A percentile compares a stretch with the other conserved stretches of the same genome.
These are phyloP conservation scores for Orobanche coerulescens DNA, from an alignment of 257 asterid species.

Conservation along the genomic window DNA sequence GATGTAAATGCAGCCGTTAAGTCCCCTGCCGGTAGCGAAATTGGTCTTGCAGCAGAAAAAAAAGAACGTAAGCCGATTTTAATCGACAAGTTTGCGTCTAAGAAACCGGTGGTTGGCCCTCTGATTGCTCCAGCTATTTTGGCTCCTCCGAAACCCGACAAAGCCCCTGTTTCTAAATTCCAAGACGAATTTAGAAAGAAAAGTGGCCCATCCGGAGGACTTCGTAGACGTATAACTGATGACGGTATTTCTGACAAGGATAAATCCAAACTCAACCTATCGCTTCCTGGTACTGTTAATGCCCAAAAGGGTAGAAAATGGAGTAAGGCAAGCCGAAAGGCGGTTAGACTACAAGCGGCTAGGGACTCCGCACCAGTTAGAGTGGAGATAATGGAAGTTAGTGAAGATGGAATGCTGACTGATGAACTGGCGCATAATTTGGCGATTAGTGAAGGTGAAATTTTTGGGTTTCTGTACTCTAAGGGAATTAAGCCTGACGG, in stretches of 20 bases:
- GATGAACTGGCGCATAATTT: conserved; percentile 81
- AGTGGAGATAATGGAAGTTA: conserved; percentile 88
- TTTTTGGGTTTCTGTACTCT: conserved; percentile 56
- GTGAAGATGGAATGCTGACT: conserved; percentile 76
- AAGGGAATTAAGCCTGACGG: conserved; percentile 95
- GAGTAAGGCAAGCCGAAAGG: conserved; percentile 89
- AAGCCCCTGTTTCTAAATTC: conserved; percentile 41
- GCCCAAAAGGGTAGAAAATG: conserved; percentile 84
- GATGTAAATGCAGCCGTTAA: conserved; percentile 50
- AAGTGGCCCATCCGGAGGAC: conserved; percentile 43
- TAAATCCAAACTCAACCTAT: conserved; percentile 48
- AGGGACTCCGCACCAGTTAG: conserved; percentile 81
- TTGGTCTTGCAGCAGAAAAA: conserved; percentile 27
- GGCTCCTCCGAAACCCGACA: conserved; percentile 68
- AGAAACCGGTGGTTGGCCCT: conserved; percentile 74
- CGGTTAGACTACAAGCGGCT: conserved; percentile 89
- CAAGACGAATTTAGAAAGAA: conserved; percentile 60
- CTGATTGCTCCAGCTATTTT: conserved; percentile 56
- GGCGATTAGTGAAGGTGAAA: conserved; percentile 85
- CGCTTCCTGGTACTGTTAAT: conserved; percentile 54
- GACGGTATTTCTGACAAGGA: conserved; percentile 49
- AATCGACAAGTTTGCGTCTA: conserved; percentile 80
- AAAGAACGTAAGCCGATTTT: conserved; percentile 70
- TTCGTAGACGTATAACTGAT: conserved; percentile 46
- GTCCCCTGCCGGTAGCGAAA: conserved; percentile 29